Percentiles rank a stretch among this genome's conserved stretches.
These are phyloP conservation scores for Truncatella angustata DNA, from an alignment of 2,329 filamentous ascomycete genomes.

Conservation along the genomic window DNA sequence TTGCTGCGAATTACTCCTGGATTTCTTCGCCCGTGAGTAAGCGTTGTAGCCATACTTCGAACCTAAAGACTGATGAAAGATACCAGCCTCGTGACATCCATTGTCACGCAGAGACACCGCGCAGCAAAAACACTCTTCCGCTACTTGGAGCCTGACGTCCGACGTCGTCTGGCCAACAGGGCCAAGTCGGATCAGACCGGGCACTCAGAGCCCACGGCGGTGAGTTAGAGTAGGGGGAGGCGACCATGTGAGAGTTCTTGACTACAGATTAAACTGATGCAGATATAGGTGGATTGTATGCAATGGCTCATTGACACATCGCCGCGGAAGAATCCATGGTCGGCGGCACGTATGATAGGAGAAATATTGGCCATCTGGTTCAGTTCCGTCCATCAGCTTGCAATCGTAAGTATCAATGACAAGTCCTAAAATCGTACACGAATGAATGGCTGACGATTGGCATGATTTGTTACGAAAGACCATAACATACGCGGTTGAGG, in stretches of 20 bases:
- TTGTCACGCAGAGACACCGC: neutral
- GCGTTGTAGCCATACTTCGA: neutral
- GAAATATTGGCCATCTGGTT: slow-evolving; percentile 1
- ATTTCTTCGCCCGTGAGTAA: neutral
- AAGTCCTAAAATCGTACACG: neutral
- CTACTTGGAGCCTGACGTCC: neutral
- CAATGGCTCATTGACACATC: slow-evolving; percentile 3
- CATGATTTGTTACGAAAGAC: neutral
- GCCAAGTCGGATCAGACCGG: neutral
- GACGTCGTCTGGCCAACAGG: neutral
- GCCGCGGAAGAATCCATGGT: neutral
- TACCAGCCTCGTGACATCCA: neutral
- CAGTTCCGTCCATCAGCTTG: neutral
- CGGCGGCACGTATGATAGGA: neutral
- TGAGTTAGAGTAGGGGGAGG: neutral
- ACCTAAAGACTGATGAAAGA: neutral
- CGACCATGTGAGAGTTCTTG: neutral
- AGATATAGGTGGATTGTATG: neutral
- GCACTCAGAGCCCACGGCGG: neutral
- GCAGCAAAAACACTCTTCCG: neutral
- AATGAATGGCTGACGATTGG: neutral
- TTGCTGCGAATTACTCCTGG: neutral
- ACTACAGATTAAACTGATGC: neutral
- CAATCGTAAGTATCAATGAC: neutral
- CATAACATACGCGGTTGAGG: neutral